Evolutionary conservation across 1,139 yeast genomes (phyloP), one percentile per base, ranked within the genome.

Genomic region (Candida labiduridarum): DNA sequence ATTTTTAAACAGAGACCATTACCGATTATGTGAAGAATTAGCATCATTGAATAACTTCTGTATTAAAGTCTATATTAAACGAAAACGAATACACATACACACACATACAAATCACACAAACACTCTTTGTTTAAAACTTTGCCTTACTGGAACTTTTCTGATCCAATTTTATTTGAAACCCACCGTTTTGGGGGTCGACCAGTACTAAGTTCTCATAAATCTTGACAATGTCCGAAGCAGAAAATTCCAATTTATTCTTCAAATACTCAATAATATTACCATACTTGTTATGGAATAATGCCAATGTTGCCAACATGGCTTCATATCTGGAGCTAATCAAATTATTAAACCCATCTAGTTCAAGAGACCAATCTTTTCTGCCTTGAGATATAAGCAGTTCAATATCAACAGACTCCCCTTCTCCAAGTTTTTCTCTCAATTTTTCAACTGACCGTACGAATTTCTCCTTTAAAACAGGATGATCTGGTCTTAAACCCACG

Each of bases 281-380:
- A 64, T 74, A 87, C 51, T 78, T 76, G 2, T 62, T 56, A 47
- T 83, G 68, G 56, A 83, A 63, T 52, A 75, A 60, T 18, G 74
- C 80, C 35, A 88, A 72, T 1, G 90, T 80, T 1, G 81, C 78
- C 54, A 85, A 68, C 94, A 89, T 87, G 2, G 90, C 84, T 58
- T 87, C 95, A 60, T 84, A 83, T 47, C 83, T 74, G 10, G 90
- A 82, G 55, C 89, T 81, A 49, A 86, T 69, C 64, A 89, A 69
- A 59, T 83, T 83, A 18, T 71, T 67, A 63, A 83, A 76, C 7
- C 85, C 86, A 43, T 78, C 78, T 16, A 68, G 66, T 52, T 74
- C 79, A 18, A 79, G 51, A 1, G 66, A 54, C 78, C 82, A 79
- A 44, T 67, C 59, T 40, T 60, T 52, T 51, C 80, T 65, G 2